A percentile compares a stretch with the other conserved stretches of the same genome.
Conservation (phyloP, 257 asterid genomes). For the Rauvolfia tetraphylla region DNA sequence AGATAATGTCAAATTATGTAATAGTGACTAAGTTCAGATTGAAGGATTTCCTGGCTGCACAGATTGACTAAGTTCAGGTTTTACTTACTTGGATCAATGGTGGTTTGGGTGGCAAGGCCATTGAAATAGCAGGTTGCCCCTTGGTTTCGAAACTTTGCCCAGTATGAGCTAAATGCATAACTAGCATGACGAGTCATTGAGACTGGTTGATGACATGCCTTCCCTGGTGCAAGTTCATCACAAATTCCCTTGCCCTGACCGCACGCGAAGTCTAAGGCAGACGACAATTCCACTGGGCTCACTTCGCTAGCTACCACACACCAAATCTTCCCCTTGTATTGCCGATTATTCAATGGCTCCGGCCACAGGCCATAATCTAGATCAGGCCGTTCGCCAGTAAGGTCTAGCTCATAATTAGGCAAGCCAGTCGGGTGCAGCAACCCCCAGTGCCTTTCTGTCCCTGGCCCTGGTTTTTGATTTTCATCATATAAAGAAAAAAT, state of each 20-base stretch:
- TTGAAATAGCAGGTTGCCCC: constrained; percentile 31
- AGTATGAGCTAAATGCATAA: constrained; percentile 78
- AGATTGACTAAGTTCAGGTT: not conserved
- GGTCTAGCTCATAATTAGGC: constrained; percentile 58
- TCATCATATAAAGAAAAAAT: constrained; percentile 63
- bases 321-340: constrained; percentile 63
- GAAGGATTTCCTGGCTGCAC: too few relatives aligned
- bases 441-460: constrained; percentile 81
- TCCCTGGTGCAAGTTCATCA: constrained; percentile 55
- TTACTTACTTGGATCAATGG: constrained; percentile 35
- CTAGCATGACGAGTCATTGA: constrained; percentile 53
- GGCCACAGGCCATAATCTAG: constrained; percentile 24
- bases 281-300: constrained; percentile 25
- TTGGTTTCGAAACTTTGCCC: constrained; percentile 43
- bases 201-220: constrained; percentile 57
- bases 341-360: constrained; percentile 38
- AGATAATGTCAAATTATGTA: too few relatives aligned
- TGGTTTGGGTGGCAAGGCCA: constrained; percentile 34
- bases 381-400: constrained; percentile 35
- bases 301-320: constrained; percentile 41
- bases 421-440: constrained; percentile 36
- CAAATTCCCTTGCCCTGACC: constrained; percentile 48
- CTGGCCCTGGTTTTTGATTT: constrained; percentile 52
- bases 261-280: constrained; percentile 47
- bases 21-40: too few relatives aligned